Evolutionary conservation across 2,329 filamentous ascomycete genomes (phyloP).

Genomic region (Epichloe hybrida): DNA sequence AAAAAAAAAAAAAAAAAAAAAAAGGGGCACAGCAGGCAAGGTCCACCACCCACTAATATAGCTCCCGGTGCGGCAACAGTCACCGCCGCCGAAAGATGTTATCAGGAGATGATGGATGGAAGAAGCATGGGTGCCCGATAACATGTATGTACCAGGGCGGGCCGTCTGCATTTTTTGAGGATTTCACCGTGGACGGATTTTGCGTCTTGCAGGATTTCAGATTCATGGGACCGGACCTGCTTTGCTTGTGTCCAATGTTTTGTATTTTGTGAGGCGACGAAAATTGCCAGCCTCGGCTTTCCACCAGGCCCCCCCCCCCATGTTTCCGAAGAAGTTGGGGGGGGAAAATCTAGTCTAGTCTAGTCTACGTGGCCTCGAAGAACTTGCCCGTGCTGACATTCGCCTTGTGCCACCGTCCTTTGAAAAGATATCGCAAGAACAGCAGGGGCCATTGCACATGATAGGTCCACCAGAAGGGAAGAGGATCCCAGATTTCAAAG

Average conservation of each 20-base stretch:
- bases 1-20: not conserved
- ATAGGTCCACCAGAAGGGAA: constrained; percentile 43
- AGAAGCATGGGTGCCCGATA: not conserved
- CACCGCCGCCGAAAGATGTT: not conserved
- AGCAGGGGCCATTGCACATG: constrained; percentile 41
- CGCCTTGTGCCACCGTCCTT: constrained; percentile 46
- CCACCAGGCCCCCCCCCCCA: too few relatives aligned
- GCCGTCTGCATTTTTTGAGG: too few relatives aligned
- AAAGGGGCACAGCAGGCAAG: not conserved
- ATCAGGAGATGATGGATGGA: not conserved
- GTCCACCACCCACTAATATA: not conserved
- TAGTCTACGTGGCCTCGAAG: constrained; percentile 11
- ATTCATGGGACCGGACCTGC: too few relatives aligned
- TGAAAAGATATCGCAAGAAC: constrained; percentile 32
- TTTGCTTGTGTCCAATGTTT: too few relatives aligned
- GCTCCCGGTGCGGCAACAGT: not conserved
- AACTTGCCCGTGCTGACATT: constrained; percentile 49
- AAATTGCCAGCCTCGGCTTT: too few relatives aligned
- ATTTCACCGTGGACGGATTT: too few relatives aligned
- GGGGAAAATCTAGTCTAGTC: too few relatives aligned
- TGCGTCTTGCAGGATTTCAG: too few relatives aligned
- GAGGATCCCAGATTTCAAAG: constrained; percentile 40
- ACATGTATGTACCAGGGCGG: too few relatives aligned
- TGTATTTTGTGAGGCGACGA: too few relatives aligned
- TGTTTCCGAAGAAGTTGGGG: too few relatives aligned